Evolutionary conservation across 495 filamentous ascomycete species (phyloP).

Genomic region (Aspergillus bertholletiae): DNA sequence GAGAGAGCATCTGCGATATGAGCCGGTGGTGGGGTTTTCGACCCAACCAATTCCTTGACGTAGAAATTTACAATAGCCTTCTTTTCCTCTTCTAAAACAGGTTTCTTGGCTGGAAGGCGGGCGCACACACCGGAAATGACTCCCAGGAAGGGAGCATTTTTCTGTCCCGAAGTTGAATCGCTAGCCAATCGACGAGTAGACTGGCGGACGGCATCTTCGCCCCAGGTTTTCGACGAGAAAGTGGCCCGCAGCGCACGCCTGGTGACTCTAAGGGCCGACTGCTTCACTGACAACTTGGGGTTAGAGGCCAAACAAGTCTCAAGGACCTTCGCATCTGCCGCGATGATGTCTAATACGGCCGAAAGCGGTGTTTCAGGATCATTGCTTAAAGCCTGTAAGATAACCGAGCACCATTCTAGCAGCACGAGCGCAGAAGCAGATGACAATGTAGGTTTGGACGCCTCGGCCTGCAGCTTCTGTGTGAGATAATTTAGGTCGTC

Average conservation of each 20-base stretch:
- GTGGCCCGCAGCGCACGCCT: slow-evolving; percentile 69
- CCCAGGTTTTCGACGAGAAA: slow-evolving; percentile 55
- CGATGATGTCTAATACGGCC: slow-evolving; percentile 59
- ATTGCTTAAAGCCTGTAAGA: slow-evolving; percentile 60
- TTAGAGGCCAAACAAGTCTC: slow-evolving; percentile 69
- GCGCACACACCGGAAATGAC: slow-evolving; percentile 82
- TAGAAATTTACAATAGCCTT: slow-evolving; percentile 75
- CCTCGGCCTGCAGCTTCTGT: slow-evolving; percentile 56
- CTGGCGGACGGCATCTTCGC: slow-evolving; percentile 56
- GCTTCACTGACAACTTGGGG: slow-evolving; percentile 53
- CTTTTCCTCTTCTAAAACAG: slow-evolving; percentile 60
- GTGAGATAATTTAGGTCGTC: slow-evolving; percentile 59
- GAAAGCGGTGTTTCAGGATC: slow-evolving; percentile 55
- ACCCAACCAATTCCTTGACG: slow-evolving; percentile 77
- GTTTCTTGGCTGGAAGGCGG: slow-evolving; percentile 55
- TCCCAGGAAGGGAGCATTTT: slow-evolving; percentile 74
- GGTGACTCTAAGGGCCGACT: slow-evolving; percentile 67
- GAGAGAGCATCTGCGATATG: slow-evolving; percentile 69
- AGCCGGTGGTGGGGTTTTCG: slow-evolving; percentile 62
- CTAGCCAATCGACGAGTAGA: slow-evolving; percentile 62
- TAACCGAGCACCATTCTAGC: slow-evolving; percentile 78
- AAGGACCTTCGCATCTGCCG: slow-evolving; percentile 62
- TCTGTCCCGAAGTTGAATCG: slow-evolving; percentile 57
- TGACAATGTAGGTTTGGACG: slow-evolving; percentile 70
- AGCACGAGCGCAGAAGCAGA: slow-evolving; percentile 81